Percentiles rank a stretch among this genome's conserved stretches.
Conservation (phyloP, 169 alveolate species). For the Plasmodium gonderi region DNA sequence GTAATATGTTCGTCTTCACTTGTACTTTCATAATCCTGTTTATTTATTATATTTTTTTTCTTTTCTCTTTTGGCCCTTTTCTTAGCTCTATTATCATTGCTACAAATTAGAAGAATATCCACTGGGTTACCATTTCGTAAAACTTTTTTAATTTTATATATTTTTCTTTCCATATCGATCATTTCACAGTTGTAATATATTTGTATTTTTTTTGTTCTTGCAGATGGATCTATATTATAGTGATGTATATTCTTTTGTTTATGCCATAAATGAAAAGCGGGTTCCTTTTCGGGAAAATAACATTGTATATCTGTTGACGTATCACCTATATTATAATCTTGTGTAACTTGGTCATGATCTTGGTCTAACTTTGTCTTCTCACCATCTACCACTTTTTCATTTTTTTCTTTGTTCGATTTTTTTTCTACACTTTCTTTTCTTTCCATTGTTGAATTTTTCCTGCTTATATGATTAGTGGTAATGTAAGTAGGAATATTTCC, state of each 20-base stretch:
- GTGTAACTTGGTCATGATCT: not conserved
- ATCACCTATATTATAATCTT: not conserved
- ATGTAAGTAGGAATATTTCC: not conserved
- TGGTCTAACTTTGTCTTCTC: not conserved
- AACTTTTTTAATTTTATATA: slow-evolving; percentile 38
- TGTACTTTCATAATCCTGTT: not conserved
- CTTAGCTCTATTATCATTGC: not conserved
- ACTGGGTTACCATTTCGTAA: slow-evolving; percentile 47
- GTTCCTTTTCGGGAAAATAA: not conserved
- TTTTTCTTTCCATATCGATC: slow-evolving; percentile 48
- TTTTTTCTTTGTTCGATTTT: not conserved
- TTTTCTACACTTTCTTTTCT: not conserved
- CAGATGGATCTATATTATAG: slow-evolving; percentile 56
- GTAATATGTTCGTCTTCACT: not conserved
- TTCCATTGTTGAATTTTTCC: not conserved
- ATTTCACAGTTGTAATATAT: slow-evolving; percentile 65
- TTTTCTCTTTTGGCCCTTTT: not conserved
- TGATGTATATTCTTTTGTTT: not conserved
- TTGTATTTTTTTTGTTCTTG: slow-evolving; percentile 58
- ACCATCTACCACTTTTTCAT: not conserved
- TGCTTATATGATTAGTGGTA: not conserved
- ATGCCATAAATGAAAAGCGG: not conserved
- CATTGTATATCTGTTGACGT: not conserved
- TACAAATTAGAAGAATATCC: slow-evolving; percentile 45
- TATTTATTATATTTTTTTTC: not conserved